Evolutionary conservation across 1,284 basidiomycete species (phyloP).

Genomic region (Austroboletus niveus): DNA sequence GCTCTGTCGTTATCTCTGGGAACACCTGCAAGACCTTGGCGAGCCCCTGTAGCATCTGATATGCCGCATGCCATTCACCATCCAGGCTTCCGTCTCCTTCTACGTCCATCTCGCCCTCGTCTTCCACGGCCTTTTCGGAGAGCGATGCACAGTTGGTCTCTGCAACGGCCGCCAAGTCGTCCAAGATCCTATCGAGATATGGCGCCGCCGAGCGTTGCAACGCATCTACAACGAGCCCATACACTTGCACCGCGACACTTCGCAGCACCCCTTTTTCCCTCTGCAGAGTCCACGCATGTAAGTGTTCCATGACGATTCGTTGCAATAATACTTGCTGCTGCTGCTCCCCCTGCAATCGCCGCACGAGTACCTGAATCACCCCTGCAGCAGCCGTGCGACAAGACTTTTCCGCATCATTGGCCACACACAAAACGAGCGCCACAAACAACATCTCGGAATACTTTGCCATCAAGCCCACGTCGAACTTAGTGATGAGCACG

Average conservation of each 20-base stretch:
- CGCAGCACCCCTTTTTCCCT: constrained; percentile 58
- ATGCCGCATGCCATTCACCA: constrained; percentile 81
- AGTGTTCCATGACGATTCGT: constrained; percentile 56
- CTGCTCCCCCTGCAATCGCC: constrained; percentile 61
- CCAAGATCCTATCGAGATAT: constrained; percentile 55
- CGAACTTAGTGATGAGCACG: constrained; percentile 86
- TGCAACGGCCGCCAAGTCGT: constrained; percentile 56
- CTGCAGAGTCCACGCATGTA: constrained; percentile 82
- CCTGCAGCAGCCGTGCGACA: constrained; percentile 87
- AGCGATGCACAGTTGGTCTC: constrained; percentile 45
- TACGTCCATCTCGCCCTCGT: constrained; percentile 45
- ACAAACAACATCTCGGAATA: constrained; percentile 92
- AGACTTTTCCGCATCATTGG: constrained; percentile 89
- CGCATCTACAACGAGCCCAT: constrained; percentile 74
- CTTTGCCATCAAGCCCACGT: constrained; percentile 71
- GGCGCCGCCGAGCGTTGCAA: constrained; percentile 48
- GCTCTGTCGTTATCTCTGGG: constrained; percentile 40
- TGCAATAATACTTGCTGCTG: constrained; percentile 37
- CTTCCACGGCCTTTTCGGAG: constrained; percentile 20
- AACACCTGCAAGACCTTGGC: constrained; percentile 64
- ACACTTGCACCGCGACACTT: constrained; percentile 78
- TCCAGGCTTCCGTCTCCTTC: constrained; percentile 33
- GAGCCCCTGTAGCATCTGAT: constrained; percentile 73
- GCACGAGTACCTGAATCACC: constrained; percentile 77
- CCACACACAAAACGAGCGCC: constrained; percentile 87